Conservation (phyloP, 495 filamentous ascomycete species). For the Lophiostoma macrostomum region DNA sequence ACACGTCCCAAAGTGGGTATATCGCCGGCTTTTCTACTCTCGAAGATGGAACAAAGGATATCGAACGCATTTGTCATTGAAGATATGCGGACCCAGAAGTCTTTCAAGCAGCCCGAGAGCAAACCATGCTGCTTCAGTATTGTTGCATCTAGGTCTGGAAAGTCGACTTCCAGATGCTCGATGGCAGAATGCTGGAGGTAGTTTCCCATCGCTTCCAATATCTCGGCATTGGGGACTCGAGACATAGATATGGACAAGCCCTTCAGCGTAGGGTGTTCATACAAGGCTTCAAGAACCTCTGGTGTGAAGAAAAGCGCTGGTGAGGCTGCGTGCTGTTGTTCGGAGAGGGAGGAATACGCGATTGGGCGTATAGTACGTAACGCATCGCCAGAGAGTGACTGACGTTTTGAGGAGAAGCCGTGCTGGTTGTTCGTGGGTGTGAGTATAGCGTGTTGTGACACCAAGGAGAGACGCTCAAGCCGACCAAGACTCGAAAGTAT, state of each 20-base stretch:
- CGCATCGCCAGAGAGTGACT: conserved; percentile 12
- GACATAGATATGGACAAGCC: conserved; percentile 4
- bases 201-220: conserved; percentile 7
- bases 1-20: no score
- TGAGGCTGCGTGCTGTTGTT: neutral
- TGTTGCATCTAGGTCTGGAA: conserved; percentile 6
- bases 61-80: conserved; percentile 7
- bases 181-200: conserved; percentile 11
- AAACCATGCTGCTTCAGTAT: conserved; percentile 1
- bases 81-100: conserved; percentile 7
- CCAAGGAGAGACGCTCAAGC: conserved; percentile 5
- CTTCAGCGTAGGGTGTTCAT: conserved; percentile 1
- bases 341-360: conserved; percentile 5
- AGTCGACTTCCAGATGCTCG: conserved; percentile 16
- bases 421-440: neutral
- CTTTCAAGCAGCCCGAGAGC: neutral
- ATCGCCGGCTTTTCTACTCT: conserved; percentile 2
- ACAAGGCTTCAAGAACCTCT: conserved; percentile 7
- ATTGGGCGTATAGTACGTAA: conserved; percentile 10
- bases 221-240: conserved; percentile 1
- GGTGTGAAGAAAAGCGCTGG: conserved; percentile 9
- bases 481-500: conserved; percentile 13
- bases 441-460: conserved; percentile 7
- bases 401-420: conserved; percentile 1
- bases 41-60: neutral